Evolutionary conservation across 331 rosid species (phyloP), one percentile per base, ranked within the genome.

Genomic region (Acacia pycnantha): DNA sequence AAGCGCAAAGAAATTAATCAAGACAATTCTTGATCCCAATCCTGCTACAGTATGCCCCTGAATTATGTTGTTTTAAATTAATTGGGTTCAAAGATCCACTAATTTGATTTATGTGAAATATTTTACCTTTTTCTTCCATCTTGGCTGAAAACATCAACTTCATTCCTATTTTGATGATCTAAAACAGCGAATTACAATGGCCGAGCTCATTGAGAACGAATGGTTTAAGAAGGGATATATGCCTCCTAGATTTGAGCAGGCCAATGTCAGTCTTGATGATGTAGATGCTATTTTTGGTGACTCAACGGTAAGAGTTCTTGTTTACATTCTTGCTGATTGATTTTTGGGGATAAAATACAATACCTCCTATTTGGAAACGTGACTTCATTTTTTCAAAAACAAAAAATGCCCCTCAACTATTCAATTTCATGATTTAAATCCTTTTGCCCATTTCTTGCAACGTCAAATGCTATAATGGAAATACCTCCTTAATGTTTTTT

Each of bases 201-300:
- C 94, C 26, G 99, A 92, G 70, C 87, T 95, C 43, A 88, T 93
- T 85, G 93, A 92, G 86, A 93, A 93, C 82, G 98, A 92, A 67
- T 95, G 99, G 99, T 95, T 95, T 84, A 95, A 89, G 90, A 95
- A 95, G 86, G 99, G 98, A 70, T 93, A 95, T 84, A 88, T 80
- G 78, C 88, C 98, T 56, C 99, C 97, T 13, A 77, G 76, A 79
- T 95, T 93, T 82, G 97, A 95, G 82, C 94, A 90, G 84, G 86
- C 85, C 12, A 88, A 88, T 88, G 89, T 92, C 85, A 86, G 83
- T 81, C 92, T 92, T 68, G 97, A 85, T 78, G 97, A 95, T 74
- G 83, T 95, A 76, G 86, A 95, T 80, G 89, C 89, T 61, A 88
- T 95, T 80, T 92, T 95, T 82, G 79, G 82, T 75, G 91, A 87